Conservation (phyloP, 164 flowering plant genomes). For the Nymphaea thermarum region DNA sequence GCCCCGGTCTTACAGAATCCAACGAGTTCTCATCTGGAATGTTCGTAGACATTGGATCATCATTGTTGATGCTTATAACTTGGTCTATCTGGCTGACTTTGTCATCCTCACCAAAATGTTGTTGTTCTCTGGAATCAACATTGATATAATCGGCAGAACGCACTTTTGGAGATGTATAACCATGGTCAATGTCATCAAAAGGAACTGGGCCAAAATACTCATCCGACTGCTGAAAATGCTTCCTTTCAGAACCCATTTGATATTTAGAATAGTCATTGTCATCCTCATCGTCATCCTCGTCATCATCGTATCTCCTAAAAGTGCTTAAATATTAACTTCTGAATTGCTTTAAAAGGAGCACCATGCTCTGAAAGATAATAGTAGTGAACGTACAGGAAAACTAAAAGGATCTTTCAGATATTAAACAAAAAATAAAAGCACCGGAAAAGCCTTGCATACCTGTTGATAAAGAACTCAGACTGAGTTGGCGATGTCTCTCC, state of each 20-base stretch:
- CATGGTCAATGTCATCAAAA: conserved; percentile 37
- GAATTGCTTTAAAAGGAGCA: background rate
- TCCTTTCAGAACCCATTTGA: conserved; percentile 34
- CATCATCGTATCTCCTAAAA: background rate
- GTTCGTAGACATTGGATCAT: conserved; percentile 33
- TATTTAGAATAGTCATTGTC: conserved; percentile 50
- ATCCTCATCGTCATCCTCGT: conserved; percentile 11
- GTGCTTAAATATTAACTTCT: background rate
- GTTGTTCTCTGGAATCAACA: background rate
- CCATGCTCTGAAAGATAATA: background rate
- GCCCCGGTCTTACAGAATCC: conserved; percentile 14
- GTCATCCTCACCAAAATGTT: background rate
- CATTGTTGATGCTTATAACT: conserved; percentile 8
- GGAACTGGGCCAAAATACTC: conserved; percentile 36
- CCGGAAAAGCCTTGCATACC: conserved; percentile 25
- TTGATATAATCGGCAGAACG: conserved; percentile 21
- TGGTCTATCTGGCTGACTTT: background rate
- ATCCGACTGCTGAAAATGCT: conserved; percentile 30
- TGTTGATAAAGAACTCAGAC: conserved; percentile 36
- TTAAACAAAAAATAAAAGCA: background rate
- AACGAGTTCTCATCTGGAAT: conserved; percentile 21
- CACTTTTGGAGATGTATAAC: conserved; percentile 33
- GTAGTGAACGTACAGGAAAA: background rate
- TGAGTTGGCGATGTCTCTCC: conserved; percentile 29
- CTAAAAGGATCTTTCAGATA: background rate